Conservation (phyloP, 768 basidiomycete species). For the Collybia sp. region DNA sequence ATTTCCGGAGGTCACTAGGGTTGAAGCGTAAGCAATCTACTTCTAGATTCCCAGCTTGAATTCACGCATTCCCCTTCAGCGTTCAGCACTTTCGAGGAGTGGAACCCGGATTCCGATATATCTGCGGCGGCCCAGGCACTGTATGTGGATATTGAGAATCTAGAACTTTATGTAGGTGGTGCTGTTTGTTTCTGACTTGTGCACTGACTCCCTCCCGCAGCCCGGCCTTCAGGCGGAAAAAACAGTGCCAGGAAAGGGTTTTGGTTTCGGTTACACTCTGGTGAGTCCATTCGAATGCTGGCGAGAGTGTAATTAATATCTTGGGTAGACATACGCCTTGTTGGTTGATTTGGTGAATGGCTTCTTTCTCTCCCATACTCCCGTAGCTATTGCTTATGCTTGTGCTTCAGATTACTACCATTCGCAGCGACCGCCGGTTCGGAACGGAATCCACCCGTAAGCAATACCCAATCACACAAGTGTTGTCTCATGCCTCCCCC, state of each 20-base stretch:
- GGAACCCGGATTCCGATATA: constrained; percentile 24
- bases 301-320: background rate
- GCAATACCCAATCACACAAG: background rate
- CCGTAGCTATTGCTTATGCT: background rate
- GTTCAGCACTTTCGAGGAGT: constrained; percentile 22
- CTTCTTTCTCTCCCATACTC: too few species aligned
- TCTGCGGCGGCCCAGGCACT: constrained; percentile 16
- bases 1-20: constrained; percentile 14
- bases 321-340: constrained; percentile 12
- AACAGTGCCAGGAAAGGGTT: constrained; percentile 7
- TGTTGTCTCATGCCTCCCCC: background rate
- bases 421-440: constrained; percentile 16
- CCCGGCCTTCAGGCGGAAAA: constrained; percentile 13
- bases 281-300: constrained; percentile 7
- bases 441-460: constrained; percentile 10
- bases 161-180: constrained; percentile 29
- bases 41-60: background rate
- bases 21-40: constrained; percentile 10
- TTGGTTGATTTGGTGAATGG: constrained; percentile 14
- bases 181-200: background rate
- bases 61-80: constrained; percentile 8
- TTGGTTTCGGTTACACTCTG: constrained; percentile 19
- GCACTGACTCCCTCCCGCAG: background rate
- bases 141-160: constrained; percentile 26
- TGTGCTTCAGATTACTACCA: constrained; percentile 11